phyloP scores from a whole-genome alignment of 164 flowering plant genomes.

The Piper betle region DNA sequence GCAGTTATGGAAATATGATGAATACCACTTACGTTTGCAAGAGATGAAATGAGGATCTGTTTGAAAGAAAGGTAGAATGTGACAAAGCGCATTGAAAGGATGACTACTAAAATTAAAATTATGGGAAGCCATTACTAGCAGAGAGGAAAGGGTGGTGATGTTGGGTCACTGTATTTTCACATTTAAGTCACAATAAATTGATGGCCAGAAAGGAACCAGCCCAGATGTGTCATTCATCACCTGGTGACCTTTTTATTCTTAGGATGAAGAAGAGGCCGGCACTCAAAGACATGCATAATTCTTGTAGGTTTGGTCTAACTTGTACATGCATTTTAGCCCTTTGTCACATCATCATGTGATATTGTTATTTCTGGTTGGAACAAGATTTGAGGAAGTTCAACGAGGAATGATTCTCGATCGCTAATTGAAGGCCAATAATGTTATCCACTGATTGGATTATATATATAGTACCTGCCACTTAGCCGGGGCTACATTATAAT shows the following conservation, averaged over 20 bases:
- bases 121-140: not conserved
- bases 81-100: not conserved
- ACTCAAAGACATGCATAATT: not conserved
- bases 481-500: no score
- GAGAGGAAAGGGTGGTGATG: not conserved
- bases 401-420: not conserved
- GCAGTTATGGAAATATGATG: no score
- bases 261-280: not conserved
- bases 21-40: no score
- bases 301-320: not conserved
- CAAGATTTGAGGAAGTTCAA: not conserved
- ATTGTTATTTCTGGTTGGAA: not conserved
- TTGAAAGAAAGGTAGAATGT: no score
- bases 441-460: no score
- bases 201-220: no score
- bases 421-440: not conserved
- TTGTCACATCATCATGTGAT: not conserved
- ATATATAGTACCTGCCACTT: no score
- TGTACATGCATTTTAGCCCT: not conserved
- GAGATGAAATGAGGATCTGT: no score
- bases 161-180: not conserved
- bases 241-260: not conserved
- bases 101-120: not conserved
- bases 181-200: not conserved
- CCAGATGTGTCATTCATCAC: not conserved